Base-by-base conservation (phyloP, 2,329 filamentous ascomycete genomes). In the Xylariales sp. region DNA sequence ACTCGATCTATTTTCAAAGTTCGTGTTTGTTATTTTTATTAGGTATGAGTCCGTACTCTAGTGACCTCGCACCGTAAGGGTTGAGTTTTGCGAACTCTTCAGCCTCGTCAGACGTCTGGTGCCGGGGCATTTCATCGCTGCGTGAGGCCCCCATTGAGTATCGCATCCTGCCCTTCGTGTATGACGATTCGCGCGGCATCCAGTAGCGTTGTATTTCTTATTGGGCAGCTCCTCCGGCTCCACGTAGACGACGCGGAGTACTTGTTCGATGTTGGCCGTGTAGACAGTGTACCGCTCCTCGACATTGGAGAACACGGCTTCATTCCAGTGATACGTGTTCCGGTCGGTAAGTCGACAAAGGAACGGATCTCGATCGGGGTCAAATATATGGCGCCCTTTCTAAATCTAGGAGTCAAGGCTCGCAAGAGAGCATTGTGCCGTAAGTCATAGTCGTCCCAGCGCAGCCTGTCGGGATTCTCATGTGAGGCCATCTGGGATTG, bases 41-140 rank as follows among this genome's bases (percentile, higher is more conserved):
- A n/a, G n/a, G n/a, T n/a, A n/a, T n/a, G n/a, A n/a, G n/a, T n/a
- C n/a, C n/a, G n/a, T n/a, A n/a, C n/a, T n/a, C n/a, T n/a, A n/a
- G n/a, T n/a, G n/a, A n/a, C n/a, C n/a, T n/a, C n/a, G n/a, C n/a
- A n/a, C n/a, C n/a, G n/a, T n/a, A n/a, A n/a, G n/a, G n/a, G n/a
- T n/a, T n/a, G n/a, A n/a, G n/a, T n/a, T n/a, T n/a, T n/a, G n/a
- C 34, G 21, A 37, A 37, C 3, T 37, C 34, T 22, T 37, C 34
- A 22, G 34, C 20, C 21, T 25, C 34, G 34, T 37, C 34, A n/a
- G 15, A 3, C 11, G 6, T 8, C 16, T 12, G 6, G 22, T 14
- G 12, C 16, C 18, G 35, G 11, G 22, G 22, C n/a, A 27, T 18
- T 9, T 15, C 21, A 11, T 27, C 22, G 5, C 12, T 25, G 10